Percentiles rank a stretch among this genome's conserved stretches.
Evolutionary conservation across 1,284 basidiomycete species (phyloP).

Genomic region (Kwoniella shivajii): DNA sequence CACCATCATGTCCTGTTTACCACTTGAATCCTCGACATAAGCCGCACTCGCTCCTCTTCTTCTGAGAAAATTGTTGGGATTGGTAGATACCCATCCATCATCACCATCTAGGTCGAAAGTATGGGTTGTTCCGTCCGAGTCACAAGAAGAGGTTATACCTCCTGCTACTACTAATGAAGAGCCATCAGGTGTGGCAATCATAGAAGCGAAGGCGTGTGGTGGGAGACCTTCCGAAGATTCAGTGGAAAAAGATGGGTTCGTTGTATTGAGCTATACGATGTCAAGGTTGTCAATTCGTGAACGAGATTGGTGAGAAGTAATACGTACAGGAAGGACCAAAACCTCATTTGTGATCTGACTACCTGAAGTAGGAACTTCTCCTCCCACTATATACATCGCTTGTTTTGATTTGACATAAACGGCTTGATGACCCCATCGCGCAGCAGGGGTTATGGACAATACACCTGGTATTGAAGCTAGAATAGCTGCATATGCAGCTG

Average conservation of each 20-base stretch:
- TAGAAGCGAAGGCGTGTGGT: constrained; percentile 50
- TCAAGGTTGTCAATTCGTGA: not conserved
- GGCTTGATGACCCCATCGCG: constrained; percentile 53
- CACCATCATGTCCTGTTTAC: constrained; percentile 38
- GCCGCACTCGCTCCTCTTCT: constrained; percentile 43
- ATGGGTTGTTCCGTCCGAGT: constrained; percentile 41
- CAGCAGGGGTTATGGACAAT: constrained; percentile 34
- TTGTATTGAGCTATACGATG: constrained; percentile 42
- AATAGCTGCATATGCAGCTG: constrained; percentile 10
- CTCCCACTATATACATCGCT: constrained; percentile 52
- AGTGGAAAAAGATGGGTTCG: constrained; percentile 38
- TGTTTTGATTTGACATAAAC: constrained; percentile 45
- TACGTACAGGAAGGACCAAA: constrained; percentile 44
- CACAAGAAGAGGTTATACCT: constrained; percentile 49
- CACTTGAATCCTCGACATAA: constrained; percentile 29
- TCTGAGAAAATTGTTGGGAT: constrained; percentile 34
- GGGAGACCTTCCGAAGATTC: constrained; percentile 44
- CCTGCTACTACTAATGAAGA: constrained; percentile 43
- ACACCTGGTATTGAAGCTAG: constrained; percentile 27
- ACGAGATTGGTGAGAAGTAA: not conserved
- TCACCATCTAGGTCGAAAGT: constrained; percentile 34
- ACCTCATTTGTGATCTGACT: constrained; percentile 52
- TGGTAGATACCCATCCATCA: constrained; percentile 37
- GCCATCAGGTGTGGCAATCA: constrained; percentile 31
- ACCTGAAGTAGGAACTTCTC: constrained; percentile 38